Conservation (phyloP, 2,329 filamentous ascomycete species). For the Exophiala calicioides region DNA sequence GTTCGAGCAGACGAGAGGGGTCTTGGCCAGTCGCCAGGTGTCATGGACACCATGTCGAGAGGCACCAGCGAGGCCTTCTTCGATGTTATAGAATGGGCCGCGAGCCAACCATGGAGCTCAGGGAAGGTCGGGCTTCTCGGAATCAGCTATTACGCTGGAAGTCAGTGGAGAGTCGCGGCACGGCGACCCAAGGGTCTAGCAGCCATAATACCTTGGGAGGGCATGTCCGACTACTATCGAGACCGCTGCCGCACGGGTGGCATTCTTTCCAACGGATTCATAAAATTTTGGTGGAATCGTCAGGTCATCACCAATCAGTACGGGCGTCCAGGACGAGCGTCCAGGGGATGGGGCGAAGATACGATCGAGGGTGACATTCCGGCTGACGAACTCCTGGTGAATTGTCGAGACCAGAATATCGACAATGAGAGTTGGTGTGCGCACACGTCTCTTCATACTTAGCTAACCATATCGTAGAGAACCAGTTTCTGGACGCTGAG, state of each 20-base stretch:
- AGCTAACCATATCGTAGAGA: no score
- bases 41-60: slow-evolving; percentile 55
- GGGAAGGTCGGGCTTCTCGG: slow-evolving; percentile 55
- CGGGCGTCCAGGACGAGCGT: slow-evolving; percentile 54
- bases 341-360: slow-evolving; percentile 55
- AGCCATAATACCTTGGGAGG: slow-evolving; percentile 59
- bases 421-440: no score
- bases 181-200: slow-evolving; percentile 53
- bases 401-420: slow-evolving; percentile 44
- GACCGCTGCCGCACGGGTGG: slow-evolving; percentile 64
- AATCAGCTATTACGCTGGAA: slow-evolving; percentile 56
- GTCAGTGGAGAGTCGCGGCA: slow-evolving; percentile 58
- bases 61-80: slow-evolving; percentile 55
- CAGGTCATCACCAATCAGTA: slow-evolving; percentile 65
- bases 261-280: slow-evolving; percentile 61
- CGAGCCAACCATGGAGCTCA: slow-evolving; percentile 52
- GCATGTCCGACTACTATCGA: slow-evolving; percentile 58
- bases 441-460: no score
- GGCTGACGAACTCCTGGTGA: slow-evolving; percentile 38
- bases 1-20: slow-evolving; percentile 59
- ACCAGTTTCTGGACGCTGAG: slow-evolving; percentile 61
- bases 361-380: slow-evolving; percentile 44
- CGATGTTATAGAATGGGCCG: slow-evolving; percentile 55
- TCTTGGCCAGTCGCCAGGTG: slow-evolving; percentile 52
- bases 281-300: slow-evolving; percentile 54